phyloP scores from a whole-genome alignment of 116 monocot species.

The Cymodocea nodosa region DNA sequence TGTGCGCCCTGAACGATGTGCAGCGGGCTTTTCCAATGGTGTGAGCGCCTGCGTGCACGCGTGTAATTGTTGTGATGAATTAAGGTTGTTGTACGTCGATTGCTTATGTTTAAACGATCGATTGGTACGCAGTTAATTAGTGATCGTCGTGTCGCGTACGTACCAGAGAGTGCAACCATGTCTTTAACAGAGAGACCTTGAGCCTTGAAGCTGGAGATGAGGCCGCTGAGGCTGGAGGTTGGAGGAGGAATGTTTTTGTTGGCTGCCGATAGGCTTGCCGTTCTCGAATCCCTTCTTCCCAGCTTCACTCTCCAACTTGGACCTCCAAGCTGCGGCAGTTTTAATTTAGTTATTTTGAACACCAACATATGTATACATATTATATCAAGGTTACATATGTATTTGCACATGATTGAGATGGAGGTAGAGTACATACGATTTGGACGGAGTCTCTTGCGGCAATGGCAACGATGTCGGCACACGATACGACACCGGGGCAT shows the following conservation, averaged over 20 bases:
- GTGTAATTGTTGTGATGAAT: neutral
- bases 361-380: neutral
- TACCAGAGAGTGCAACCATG: conserved; percentile 60
- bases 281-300: conserved; percentile 33
- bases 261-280: conserved; percentile 26
- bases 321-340: conserved; percentile 22
- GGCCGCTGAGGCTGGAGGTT: conserved; percentile 31
- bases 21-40: conserved; percentile 68
- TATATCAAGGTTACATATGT: no score
- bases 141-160: no score
- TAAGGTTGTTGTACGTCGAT: no score
- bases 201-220: conserved; percentile 48
- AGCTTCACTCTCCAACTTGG: conserved; percentile 32
- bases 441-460: conserved; percentile 33
- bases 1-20: conserved; percentile 28
- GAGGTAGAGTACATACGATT: conserved; percentile 7
- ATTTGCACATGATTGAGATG: neutral
- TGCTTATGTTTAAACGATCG: no score
- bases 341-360: neutral
- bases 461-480: conserved; percentile 48
- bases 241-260: conserved; percentile 60
- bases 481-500: conserved; percentile 34
- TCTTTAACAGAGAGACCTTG: conserved; percentile 55
- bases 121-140: neutral
- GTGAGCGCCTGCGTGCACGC: conserved; percentile 34